A percentile compares a stretch with the other conserved stretches of the same genome.
Conservation (phyloP, 306 rosid genomes). For the Quercus gilva region DNA sequence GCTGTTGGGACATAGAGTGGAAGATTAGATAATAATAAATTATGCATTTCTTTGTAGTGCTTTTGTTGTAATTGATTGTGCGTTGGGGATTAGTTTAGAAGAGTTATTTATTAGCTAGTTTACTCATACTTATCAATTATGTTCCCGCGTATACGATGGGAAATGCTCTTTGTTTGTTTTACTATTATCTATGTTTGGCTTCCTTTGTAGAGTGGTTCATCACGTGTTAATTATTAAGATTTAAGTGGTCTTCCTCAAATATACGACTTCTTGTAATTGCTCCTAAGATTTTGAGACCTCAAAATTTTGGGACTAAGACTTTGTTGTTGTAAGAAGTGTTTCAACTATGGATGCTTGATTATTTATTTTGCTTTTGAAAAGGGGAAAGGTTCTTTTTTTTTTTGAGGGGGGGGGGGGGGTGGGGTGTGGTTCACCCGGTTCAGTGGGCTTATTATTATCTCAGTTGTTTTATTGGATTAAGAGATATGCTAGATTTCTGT, state of each 20-base stretch:
- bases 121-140: not conserved
- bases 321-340: too few relatives aligned
- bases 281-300: not conserved
- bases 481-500: not conserved
- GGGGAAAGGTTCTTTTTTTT: too few relatives aligned
- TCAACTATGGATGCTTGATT: too few relatives aligned
- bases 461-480: not conserved
- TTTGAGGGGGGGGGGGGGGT: too few relatives aligned
- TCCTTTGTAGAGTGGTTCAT: not conserved
- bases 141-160: not conserved
- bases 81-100: not conserved
- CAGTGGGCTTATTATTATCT: not conserved
- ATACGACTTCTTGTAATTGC: not conserved
- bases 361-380: too few relatives aligned
- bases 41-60: not conserved
- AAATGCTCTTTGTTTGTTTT: not conserved
- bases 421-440: not conserved
- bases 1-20: not conserved
- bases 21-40: not conserved
- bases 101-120: not conserved
- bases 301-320: too few relatives aligned
- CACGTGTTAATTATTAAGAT: not conserved
- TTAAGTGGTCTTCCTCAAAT: not conserved
- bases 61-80: not conserved
- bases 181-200: not conserved